Evolutionary conservation across 306 rosid genomes (phyloP).

Genomic region (Cicer cuneatum): DNA sequence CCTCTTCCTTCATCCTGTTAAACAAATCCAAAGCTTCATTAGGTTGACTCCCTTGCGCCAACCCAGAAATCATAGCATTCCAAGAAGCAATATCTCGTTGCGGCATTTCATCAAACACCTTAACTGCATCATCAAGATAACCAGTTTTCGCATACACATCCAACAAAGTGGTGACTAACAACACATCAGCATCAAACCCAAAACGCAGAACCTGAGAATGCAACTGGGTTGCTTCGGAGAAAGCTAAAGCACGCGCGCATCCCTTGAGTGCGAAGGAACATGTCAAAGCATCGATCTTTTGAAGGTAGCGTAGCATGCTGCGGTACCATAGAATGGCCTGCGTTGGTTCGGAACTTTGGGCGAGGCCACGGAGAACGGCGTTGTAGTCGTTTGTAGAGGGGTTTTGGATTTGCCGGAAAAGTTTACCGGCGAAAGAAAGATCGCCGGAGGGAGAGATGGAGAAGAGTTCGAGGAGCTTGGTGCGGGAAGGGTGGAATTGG

Average conservation of each 20-base stretch:
- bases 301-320: constrained; percentile 53
- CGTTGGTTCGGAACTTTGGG: constrained; percentile 70
- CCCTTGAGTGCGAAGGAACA: constrained; percentile 86
- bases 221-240: constrained; percentile 61
- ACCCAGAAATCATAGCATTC: constrained; percentile 82
- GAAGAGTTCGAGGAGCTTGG: constrained; percentile 75
- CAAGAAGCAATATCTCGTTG: constrained; percentile 75
- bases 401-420: constrained; percentile 57
- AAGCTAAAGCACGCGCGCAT: constrained; percentile 82
- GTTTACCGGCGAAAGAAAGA: constrained; percentile 59
- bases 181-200: constrained; percentile 63
- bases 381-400: constrained; percentile 88
- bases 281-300: constrained; percentile 70
- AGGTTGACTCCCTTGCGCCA: constrained; percentile 80
- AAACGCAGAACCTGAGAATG: constrained; percentile 71
- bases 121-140: constrained; percentile 58
- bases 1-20: constrained; percentile 67
- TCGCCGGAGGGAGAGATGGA: constrained; percentile 64
- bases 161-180: constrained; percentile 73
- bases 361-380: constrained; percentile 80
- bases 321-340: constrained; percentile 67
- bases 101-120: constrained; percentile 80
- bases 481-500: constrained; percentile 61
- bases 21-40: constrained; percentile 68
- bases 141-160: constrained; percentile 79